Base-by-base conservation (phyloP, 306 rosid genomes). In the Cercis canadensis region DNA sequence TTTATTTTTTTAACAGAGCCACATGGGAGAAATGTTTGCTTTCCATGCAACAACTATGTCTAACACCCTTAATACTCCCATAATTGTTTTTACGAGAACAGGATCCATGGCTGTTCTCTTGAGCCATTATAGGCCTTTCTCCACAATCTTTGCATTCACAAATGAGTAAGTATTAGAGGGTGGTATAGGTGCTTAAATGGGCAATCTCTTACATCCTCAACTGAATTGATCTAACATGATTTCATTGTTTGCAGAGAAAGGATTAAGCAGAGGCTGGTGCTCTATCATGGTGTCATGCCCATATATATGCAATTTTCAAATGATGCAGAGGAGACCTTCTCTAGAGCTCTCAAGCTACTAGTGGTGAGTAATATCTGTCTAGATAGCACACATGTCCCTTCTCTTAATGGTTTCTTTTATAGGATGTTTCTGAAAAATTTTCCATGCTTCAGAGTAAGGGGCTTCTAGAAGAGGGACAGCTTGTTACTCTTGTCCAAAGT, bases 121-220 rank as follows among this genome's bases (percentile, higher is more conserved):
- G 80, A 94, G 99, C 74, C 96, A 94, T 70, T 94, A 91, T 70
- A 83, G 87, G 56, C 97, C 98, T 61, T 47, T 65, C 84, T 94
- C 97, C 46, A 88, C 97, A 61, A 87, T 88, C 79, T 94, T 94
- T 84, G 97, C 98, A 77, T 94, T 94, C 89, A 94, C 98, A 60
- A 92, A 94, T 62, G 89, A 88, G 98, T 94, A 81, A 90, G 98
- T 80, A 43, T 46, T 63, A 17, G 69, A 58, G 45, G 55, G 31
- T 52, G 51, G 29, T 47, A 61, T 72, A 56, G 56, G 17, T 50
- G n/a, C 54, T 19, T 44, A 40, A 54, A 11, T 54, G 33, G 40
- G 39, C 12, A 11, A 29, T 52, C 17, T 36, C 41, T 54, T 52
- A 29, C 69, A 43, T 65, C 52, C 47, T 47, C 16, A 68, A 62